phyloP scores from a whole-genome alignment of 1,284 basidiomycete genomes.

The Fomitopsis palustris region DNA sequence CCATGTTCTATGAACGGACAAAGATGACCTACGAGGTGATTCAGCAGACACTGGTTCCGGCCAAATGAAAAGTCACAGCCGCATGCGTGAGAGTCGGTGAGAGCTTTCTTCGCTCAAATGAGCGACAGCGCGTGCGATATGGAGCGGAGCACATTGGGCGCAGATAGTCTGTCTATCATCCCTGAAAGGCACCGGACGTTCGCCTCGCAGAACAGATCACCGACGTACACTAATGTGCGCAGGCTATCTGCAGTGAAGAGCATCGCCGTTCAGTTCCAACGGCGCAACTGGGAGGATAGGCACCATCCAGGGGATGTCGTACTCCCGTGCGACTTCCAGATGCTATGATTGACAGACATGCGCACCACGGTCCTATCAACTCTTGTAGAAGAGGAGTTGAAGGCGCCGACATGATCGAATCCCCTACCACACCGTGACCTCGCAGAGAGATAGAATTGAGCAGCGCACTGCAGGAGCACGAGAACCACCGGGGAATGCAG shows the following conservation, averaged over 20 bases:
- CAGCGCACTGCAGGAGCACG: slow-evolving; percentile 72
- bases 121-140: background rate
- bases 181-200: background rate
- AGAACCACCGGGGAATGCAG: slow-evolving; percentile 68
- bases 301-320: background rate
- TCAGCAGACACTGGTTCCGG: background rate
- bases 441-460: slow-evolving; percentile 54
- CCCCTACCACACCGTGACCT: slow-evolving; percentile 45
- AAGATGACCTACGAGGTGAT: background rate
- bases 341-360: slow-evolving; percentile 8
- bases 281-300: slow-evolving; percentile 53
- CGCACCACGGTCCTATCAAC: slow-evolving; percentile 4
- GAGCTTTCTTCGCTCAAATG: background rate
- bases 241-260: background rate
- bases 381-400: slow-evolving; percentile 84
- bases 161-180: background rate
- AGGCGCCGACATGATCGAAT: slow-evolving; percentile 80
- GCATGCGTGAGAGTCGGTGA: background rate
- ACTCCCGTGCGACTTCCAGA: background rate
- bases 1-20: background rate
- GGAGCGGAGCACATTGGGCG: background rate
- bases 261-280: background rate
- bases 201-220: no score
- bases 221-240: background rate
- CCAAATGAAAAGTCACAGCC: background rate